A percentile compares a stretch with the other conserved stretches of the same genome.
Evolutionary conservation across 2,329 filamentous ascomycete species (phyloP).

Genomic region (Fonsecaea erecta): DNA sequence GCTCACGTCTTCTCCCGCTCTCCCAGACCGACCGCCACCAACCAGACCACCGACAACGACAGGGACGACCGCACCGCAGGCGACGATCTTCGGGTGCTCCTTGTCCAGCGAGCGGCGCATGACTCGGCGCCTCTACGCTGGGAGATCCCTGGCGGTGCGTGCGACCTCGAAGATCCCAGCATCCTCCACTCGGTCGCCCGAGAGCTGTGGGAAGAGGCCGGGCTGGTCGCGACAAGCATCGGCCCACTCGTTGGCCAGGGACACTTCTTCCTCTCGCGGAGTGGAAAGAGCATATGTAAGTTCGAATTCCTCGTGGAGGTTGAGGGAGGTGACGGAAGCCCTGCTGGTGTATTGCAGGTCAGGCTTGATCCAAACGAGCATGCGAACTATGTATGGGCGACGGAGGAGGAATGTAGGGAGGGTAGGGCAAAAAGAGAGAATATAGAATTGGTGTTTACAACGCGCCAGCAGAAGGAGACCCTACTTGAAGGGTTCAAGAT

Average conservation of each 20-base stretch:
- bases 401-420: slow-evolving; percentile 42
- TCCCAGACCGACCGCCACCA: background rate
- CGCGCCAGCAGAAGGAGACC: slow-evolving; percentile 10
- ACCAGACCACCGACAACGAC: background rate
- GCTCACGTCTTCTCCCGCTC: slow-evolving; percentile 18
- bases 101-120: slow-evolving; percentile 50
- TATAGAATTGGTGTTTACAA: slow-evolving; percentile 26
- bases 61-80: background rate
- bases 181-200: slow-evolving; percentile 56
- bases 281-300: slow-evolving; percentile 40
- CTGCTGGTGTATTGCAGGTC: slow-evolving; percentile 27
- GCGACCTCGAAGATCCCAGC: slow-evolving; percentile 53
- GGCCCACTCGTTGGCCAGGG: slow-evolving; percentile 46
- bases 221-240: slow-evolving; percentile 51
- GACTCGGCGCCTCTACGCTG: slow-evolving; percentile 50
- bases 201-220: slow-evolving; percentile 59
- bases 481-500: slow-evolving; percentile 24
- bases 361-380: slow-evolving; percentile 45
- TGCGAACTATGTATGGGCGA: slow-evolving; percentile 45
- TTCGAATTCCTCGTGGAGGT: slow-evolving; percentile 48
- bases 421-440: slow-evolving; percentile 9
- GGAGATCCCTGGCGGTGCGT: slow-evolving; percentile 59
- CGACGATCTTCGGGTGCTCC: slow-evolving; percentile 40
- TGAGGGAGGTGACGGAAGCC: slow-evolving; percentile 26
- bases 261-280: slow-evolving; percentile 31